phyloP scores from a whole-genome alignment of 768 basidiomycete species.

The Stropharia rugosoannulata region DNA sequence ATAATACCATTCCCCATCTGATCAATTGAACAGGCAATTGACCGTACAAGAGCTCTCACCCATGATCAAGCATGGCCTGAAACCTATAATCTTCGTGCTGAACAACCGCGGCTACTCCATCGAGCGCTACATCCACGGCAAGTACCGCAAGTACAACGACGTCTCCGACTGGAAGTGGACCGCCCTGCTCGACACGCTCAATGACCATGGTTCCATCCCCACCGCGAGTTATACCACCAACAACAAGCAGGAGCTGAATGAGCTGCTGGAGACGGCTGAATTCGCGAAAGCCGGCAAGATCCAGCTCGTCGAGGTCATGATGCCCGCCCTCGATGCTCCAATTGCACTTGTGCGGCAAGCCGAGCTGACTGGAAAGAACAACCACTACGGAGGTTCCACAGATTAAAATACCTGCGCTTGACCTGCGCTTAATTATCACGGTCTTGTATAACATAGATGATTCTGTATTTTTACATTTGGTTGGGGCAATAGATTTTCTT shows the following conservation, averaged over 20 bases:
- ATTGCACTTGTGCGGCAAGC: constrained; percentile 55
- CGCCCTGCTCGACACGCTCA: constrained; percentile 54
- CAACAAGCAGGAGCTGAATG: constrained; percentile 65
- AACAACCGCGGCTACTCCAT: constrained; percentile 88
- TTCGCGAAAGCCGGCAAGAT: constrained; percentile 69
- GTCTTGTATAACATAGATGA: too few species aligned
- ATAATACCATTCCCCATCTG: constrained; percentile 2
- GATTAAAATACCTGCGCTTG: not conserved
- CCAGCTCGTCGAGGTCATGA: constrained; percentile 79
- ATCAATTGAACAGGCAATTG: constrained; percentile 51
- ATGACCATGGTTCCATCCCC: constrained; percentile 45
- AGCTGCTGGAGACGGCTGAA: constrained; percentile 57
- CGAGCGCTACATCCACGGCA: constrained; percentile 76
- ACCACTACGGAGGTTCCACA: constrained; percentile 34
- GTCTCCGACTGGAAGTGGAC: constrained; percentile 81
- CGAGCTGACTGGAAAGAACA: constrained; percentile 52
- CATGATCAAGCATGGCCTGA: constrained; percentile 72
- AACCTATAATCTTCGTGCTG: constrained; percentile 81
- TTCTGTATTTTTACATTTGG: too few species aligned
- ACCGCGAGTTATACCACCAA: constrained; percentile 59
- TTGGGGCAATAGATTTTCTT: too few species aligned
- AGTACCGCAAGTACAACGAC: constrained; percentile 77
- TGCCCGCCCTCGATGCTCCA: constrained; percentile 75
- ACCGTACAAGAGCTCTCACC: constrained; percentile 83
- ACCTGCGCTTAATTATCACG: not conserved